Evolutionary conservation across 768 basidiomycete genomes (phyloP), one percentile per base, ranked within the genome.

Genomic region (Peribolospora baueri): DNA sequence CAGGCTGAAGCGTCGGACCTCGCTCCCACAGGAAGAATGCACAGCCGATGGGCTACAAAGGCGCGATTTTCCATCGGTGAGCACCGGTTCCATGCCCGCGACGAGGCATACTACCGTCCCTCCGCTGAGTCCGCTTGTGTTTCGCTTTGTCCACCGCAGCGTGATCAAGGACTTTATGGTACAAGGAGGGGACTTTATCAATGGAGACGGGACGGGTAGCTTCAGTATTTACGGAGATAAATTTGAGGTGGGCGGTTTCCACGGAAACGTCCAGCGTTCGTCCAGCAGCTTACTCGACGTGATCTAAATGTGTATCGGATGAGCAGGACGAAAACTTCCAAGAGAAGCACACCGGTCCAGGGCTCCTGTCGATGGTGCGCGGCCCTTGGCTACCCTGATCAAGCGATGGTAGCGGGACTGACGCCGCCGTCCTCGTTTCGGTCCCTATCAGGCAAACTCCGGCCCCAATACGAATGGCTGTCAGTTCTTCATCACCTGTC

Each of bases 401-500:
- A 46, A 11, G 7, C 14, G 39, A 8, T 53, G 25, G 10, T 36
- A 46, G 53, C 42, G 11, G 38, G 14, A 45, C 9, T 49, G 39
- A 41, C 53, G 3, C 10, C 41, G 36, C n/a, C 37, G 8, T 40
- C 25, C 25, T 25, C 25, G 1, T 25, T 25, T 38, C 46, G 9
- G 3, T 48, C 1, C n/a, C 40, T 25, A 25, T 11, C 61, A 90
- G 87, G 91, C 90, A 0, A 97, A 95, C 69, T 93, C 90, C 0
- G 91, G 91, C 5, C 76, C 82, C 3, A 81, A 85, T 63, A 90
- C 87, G 10, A 97, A 95, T 60, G 91, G 90, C 3, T 90, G 85
- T 67, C 87, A 91, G 77, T 98, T 97, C 72, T 98, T 98, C 73
- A 80, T 98, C 65, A 98, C 93, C 0, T 88, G 85, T 2, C 84